Conservation (phyloP, 2,329 filamentous ascomycete species). For the Pseudophaeomoniella oleicola region DNA sequence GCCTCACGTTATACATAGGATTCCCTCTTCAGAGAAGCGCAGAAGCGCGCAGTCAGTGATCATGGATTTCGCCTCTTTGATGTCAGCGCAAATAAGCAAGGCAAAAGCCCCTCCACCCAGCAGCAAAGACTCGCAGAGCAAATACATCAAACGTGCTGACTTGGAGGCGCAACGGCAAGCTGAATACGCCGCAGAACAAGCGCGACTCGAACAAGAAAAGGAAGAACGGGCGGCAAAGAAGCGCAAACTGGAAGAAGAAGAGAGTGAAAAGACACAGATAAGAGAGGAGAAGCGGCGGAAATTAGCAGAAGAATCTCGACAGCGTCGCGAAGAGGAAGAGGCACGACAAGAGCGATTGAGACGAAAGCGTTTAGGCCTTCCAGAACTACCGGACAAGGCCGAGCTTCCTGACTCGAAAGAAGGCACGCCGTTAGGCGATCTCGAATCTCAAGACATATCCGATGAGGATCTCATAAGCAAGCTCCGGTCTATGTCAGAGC, state of each 20-base stretch:
- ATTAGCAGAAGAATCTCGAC: conserved; percentile 66
- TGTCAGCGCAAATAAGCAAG: conserved; percentile 86
- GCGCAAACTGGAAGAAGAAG: conserved; percentile 79
- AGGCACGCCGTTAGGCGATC: conserved; percentile 20
- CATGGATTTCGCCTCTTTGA: conserved; percentile 93
- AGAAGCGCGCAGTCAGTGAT: too few species aligned
- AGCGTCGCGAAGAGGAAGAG: conserved; percentile 56
- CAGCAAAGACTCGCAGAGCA: conserved; percentile 34
- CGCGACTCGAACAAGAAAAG: conserved; percentile 55
- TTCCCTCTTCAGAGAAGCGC: too few species aligned
- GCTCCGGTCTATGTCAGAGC: conserved; percentile 59
- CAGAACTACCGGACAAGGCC: conserved; percentile 47
- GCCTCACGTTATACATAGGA: too few species aligned
- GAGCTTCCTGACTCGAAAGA: conserved; percentile 29
- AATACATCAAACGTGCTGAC: conserved; percentile 76
- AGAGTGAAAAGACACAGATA: conserved; percentile 49
- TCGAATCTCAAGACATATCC: conserved; percentile 41
- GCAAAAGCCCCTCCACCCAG: conserved; percentile 38
- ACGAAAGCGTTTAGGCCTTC: conserved; percentile 65
- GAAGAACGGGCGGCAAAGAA: conserved; percentile 58
- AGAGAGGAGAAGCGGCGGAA: conserved; percentile 70
- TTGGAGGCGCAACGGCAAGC: conserved; percentile 68
- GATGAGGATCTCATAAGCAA: conserved; percentile 56
- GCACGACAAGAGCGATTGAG: conserved; percentile 57
- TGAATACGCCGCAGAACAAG: conserved; percentile 71